Conservation (phyloP, 352 stramenopile genomes). For the Stramenopiles sp. region DNA sequence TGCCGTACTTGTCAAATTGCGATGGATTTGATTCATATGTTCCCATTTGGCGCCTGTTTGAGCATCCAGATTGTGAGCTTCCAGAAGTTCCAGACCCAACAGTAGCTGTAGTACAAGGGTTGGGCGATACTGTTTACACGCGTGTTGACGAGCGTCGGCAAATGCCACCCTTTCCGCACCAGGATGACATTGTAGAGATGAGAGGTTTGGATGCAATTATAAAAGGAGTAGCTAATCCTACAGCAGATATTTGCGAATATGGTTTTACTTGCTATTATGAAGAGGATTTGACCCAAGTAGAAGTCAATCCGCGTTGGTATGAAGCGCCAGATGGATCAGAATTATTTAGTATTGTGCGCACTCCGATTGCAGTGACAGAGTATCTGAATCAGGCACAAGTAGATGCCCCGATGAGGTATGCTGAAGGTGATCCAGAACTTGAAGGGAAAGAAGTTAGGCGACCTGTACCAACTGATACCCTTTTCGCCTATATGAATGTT, state of each 20-base stretch:
- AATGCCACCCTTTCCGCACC: slow-evolving; percentile 64
- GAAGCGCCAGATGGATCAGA: slow-evolving; percentile 56
- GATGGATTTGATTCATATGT: slow-evolving; percentile 84
- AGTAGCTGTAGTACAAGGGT: background rate
- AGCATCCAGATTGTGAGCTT: slow-evolving; percentile 59
- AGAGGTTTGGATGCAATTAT: no score
- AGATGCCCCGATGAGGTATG: background rate
- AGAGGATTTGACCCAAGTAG: slow-evolving; percentile 56
- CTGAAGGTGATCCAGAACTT: background rate
- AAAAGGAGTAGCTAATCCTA: background rate
- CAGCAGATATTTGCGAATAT: background rate
- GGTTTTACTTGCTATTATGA: slow-evolving; percentile 55
- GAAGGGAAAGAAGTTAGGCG: background rate
- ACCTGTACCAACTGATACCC: background rate
- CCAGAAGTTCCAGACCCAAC: slow-evolving; percentile 41
- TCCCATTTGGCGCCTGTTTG: slow-evolving; percentile 67
- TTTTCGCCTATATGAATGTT: no score
- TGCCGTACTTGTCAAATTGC: slow-evolving; percentile 88
- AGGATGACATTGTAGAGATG: slow-evolving; percentile 74
- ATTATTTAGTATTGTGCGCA: slow-evolving; percentile 72
- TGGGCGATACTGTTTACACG: slow-evolving; percentile 29
- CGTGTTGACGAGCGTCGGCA: slow-evolving; percentile 41
- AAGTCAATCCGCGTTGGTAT: slow-evolving; percentile 84
- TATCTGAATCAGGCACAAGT: background rate
- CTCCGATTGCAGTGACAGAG: slow-evolving; percentile 62